Conservation (phyloP, 257 asterid genomes). For the Nicotiana sylvestris region DNA sequence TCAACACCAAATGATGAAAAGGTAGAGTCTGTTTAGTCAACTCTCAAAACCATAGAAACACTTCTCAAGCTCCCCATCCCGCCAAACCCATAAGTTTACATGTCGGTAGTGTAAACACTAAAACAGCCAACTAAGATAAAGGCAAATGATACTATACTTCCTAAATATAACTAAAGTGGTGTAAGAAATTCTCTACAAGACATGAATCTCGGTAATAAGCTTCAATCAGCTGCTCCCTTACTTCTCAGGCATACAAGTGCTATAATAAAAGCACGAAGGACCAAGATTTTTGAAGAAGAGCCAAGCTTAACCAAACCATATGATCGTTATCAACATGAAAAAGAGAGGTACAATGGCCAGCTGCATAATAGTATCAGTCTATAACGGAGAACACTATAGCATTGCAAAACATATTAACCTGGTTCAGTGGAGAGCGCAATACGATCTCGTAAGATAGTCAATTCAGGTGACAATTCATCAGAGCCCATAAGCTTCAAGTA, state of each 20-base stretch:
- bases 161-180: background rate
- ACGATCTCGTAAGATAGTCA: slow-evolving; percentile 77
- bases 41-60: slow-evolving; percentile 2
- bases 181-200: background rate
- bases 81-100: background rate
- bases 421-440: slow-evolving; percentile 70
- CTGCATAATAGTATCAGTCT: background rate
- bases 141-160: background rate
- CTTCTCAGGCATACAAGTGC: background rate
- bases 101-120: background rate
- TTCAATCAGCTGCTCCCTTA: background rate
- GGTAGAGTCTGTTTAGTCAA: background rate
- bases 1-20: background rate
- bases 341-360: background rate
- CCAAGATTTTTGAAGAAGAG: background rate
- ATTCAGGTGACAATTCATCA: slow-evolving; percentile 85
- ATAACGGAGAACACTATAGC: background rate
- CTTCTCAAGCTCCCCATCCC: background rate
- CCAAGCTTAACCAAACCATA: background rate
- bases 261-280: background rate
- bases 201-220: background rate
- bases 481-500: slow-evolving; percentile 85
- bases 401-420: slow-evolving; percentile 35
- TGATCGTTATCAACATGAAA: background rate
- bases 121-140: background rate